phyloP scores from a whole-genome alignment of 805 yeast species.

The Wickerhamiella brachini region DNA sequence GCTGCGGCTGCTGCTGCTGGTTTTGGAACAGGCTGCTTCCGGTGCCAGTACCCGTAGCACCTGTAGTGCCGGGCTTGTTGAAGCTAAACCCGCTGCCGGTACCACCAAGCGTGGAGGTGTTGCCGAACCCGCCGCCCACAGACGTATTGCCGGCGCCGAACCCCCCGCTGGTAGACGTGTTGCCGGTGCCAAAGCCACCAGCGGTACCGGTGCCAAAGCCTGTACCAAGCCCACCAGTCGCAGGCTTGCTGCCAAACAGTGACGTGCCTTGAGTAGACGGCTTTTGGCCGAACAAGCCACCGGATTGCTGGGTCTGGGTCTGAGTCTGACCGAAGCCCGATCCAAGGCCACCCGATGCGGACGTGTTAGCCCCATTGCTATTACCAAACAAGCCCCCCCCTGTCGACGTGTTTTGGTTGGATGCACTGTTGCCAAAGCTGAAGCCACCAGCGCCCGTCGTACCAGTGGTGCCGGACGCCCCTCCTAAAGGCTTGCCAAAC shows the following conservation, averaged over 20 bases:
- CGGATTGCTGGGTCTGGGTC: neutral
- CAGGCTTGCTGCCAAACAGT: neutral
- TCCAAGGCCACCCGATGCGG: neutral
- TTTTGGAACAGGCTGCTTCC: neutral
- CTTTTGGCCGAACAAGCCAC: conserved; percentile 18
- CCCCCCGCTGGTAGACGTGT: neutral
- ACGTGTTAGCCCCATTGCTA: conserved; percentile 3
- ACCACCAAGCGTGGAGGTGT: neutral
- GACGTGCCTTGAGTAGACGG: conserved; percentile 9
- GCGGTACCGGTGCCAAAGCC: too few relatives aligned
- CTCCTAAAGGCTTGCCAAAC: conserved; percentile 12
- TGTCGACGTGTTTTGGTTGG: conserved; percentile 10
- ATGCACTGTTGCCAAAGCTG: conserved; percentile 26
- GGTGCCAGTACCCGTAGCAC: conserved; percentile 16
- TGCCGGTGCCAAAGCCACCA: neutral
- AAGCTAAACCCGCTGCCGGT: neutral
- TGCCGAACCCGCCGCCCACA: conserved; percentile 4
- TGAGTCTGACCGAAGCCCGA: conserved; percentile 5
- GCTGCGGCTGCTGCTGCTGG: conserved; percentile 19
- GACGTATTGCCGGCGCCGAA: conserved; percentile 19
- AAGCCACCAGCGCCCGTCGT: conserved; percentile 16
- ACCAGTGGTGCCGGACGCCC: conserved; percentile 11
- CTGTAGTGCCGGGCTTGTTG: neutral
- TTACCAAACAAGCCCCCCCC: conserved; percentile 22
- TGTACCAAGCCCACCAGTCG: neutral